Conservation (phyloP, 2,329 filamentous ascomycete genomes). For the Aspergillus flavus region DNA sequence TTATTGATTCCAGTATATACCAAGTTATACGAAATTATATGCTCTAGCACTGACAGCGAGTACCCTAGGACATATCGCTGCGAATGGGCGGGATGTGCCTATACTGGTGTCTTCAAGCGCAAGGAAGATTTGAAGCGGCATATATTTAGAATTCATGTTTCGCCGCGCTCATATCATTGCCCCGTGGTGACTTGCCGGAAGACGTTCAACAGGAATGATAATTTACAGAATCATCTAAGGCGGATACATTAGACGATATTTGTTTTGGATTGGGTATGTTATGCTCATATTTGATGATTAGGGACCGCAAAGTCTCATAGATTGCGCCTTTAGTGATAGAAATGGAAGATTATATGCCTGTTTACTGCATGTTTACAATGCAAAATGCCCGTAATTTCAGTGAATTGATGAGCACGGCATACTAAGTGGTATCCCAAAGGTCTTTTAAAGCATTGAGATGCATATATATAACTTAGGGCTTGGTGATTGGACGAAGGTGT, state of each 20-base stretch:
- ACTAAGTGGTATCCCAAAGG: too few relatives aligned
- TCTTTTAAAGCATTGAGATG: too few relatives aligned
- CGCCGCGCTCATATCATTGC: background rate
- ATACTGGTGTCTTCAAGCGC: slow-evolving; percentile 1
- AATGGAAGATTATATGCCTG: background rate
- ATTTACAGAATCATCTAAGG: slow-evolving; percentile 6
- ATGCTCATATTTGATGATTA: background rate
- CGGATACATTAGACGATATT: background rate
- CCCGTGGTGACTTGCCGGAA: background rate
- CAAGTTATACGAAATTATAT: background rate
- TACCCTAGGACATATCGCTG: background rate
- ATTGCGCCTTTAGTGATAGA: background rate
- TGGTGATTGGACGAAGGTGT: background rate
- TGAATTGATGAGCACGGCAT: too few relatives aligned
- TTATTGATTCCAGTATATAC: too few relatives aligned
- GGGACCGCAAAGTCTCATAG: background rate
- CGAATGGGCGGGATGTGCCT: slow-evolving; percentile 4
- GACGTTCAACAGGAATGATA: slow-evolving; percentile 10
- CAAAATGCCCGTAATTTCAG: too few relatives aligned
- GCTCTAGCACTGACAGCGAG: background rate
- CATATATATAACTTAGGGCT: too few relatives aligned
- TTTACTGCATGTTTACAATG: too few relatives aligned
- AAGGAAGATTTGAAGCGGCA: slow-evolving; percentile 7
- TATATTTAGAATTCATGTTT: slow-evolving; percentile 5
- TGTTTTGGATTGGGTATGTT: background rate